Evolutionary conservation across 441 rosid genomes (phyloP).

Genomic region (Adansonia gregorii): DNA sequence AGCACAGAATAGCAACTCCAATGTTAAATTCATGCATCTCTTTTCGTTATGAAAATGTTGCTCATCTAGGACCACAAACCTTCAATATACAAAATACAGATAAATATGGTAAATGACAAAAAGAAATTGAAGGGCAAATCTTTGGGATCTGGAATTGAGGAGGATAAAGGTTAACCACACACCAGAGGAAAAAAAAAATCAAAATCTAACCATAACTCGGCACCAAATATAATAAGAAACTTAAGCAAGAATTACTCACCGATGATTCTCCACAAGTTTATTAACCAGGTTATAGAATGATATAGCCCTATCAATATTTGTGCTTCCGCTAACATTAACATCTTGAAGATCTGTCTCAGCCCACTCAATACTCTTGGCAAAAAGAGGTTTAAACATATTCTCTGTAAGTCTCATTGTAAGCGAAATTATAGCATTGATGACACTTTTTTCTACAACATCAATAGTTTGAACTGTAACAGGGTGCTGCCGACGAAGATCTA

Average conservation of each 20-base stretch:
- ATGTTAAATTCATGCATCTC: neutral
- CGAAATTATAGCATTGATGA: constrained; percentile 58
- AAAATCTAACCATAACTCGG: neutral
- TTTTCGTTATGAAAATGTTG: neutral
- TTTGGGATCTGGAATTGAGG: neutral
- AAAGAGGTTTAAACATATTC: constrained; percentile 92
- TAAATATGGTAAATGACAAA: neutral
- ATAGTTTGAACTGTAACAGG: constrained; percentile 63
- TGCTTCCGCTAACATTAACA: constrained; percentile 39
- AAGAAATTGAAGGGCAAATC: neutral
- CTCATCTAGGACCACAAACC: constrained; percentile 16
- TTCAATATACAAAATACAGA: neutral
- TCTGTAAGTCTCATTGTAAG: constrained; percentile 96
- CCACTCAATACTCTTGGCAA: constrained; percentile 84
- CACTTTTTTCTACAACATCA: constrained; percentile 69
- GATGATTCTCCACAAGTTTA: constrained; percentile 81
- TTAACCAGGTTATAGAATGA: constrained; percentile 79
- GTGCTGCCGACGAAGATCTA: constrained; percentile 83
- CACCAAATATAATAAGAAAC: constrained; percentile 6
- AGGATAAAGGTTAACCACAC: neutral
- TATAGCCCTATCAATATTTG: constrained; percentile 67
- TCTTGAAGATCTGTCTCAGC: constrained; percentile 70
- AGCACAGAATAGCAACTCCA: neutral
- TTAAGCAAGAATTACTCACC: constrained; percentile 49
- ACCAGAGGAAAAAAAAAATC: neutral